Conservation (phyloP, 495 filamentous ascomycete genomes). For the Penicillium herquei region DNA sequence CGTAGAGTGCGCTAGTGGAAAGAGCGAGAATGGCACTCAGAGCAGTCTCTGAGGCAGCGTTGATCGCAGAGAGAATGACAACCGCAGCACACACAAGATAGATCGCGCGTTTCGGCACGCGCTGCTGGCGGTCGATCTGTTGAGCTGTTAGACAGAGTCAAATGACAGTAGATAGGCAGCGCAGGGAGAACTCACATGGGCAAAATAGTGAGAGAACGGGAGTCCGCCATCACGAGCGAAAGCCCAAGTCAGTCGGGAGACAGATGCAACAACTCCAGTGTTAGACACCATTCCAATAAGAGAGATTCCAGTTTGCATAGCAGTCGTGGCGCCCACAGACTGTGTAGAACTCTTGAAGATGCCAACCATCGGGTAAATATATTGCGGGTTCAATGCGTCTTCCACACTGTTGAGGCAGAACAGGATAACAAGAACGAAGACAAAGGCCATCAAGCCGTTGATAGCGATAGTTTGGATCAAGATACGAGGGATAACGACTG, state of each 20-base stretch:
- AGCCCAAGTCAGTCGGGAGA: constrained; percentile 52
- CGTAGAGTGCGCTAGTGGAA: constrained; percentile 39
- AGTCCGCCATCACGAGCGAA: constrained; percentile 55
- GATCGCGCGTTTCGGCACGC: constrained; percentile 34
- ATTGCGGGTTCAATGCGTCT: constrained; percentile 24
- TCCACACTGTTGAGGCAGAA: constrained; percentile 40
- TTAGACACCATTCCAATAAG: constrained; percentile 21
- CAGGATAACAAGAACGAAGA: constrained; percentile 34
- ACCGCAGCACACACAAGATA: constrained; percentile 31
- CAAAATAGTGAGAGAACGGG: constrained; percentile 49
- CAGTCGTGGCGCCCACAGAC: constrained; percentile 24
- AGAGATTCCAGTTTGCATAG: constrained; percentile 22
- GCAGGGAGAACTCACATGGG: constrained; percentile 26
- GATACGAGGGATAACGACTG: constrained; percentile 29
- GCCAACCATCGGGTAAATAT: constrained; percentile 26
- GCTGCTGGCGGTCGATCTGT: constrained; percentile 13
- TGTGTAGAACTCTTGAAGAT: constrained; percentile 25
- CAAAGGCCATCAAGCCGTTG: constrained; percentile 36
- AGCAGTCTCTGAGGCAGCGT: constrained; percentile 43
- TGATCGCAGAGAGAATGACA: constrained; percentile 48
- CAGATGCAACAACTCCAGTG: constrained; percentile 36
- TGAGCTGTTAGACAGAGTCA: too few species aligned
- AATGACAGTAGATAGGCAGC: not conserved
- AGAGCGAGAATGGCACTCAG: constrained; percentile 51
- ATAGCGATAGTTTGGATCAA: constrained; percentile 34